Evolutionary conservation across 208 protist genomes (phyloP).

Genomic region (Trypanosoma cruzi): DNA sequence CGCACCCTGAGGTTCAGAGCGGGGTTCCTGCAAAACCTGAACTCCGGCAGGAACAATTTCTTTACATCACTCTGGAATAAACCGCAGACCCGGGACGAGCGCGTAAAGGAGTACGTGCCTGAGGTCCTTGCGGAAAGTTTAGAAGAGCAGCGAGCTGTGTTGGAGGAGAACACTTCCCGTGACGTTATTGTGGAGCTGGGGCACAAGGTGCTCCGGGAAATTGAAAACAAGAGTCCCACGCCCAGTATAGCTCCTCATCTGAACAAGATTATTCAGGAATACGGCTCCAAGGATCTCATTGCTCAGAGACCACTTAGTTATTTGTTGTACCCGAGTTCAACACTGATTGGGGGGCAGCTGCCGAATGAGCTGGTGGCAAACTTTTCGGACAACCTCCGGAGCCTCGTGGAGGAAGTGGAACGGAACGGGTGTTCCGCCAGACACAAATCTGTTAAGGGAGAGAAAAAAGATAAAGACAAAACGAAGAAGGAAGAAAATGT

Average conservation of each 20-base stretch:
- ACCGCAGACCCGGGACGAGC: conserved; percentile 79
- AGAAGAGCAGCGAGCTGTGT: conserved; percentile 73
- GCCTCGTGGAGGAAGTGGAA: conserved; percentile 84
- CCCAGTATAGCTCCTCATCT: conserved; percentile 84
- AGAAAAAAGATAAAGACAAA: conserved; percentile 2
- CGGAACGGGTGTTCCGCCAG: conserved; percentile 62
- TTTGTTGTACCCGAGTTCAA: conserved; percentile 76
- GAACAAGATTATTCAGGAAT: conserved; percentile 69
- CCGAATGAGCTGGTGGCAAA: conserved; percentile 69
- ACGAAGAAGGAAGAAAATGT: neutral
- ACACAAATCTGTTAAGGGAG: neutral
- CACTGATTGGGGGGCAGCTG: conserved; percentile 48
- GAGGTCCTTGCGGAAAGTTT: conserved; percentile 87
- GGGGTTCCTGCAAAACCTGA: conserved; percentile 52
- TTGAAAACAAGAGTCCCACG: conserved; percentile 91
- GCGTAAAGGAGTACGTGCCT: conserved; percentile 87
- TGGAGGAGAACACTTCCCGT: conserved; percentile 76
- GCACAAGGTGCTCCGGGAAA: conserved; percentile 71
- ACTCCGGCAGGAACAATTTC: conserved; percentile 58
- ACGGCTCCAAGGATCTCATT: conserved; percentile 79
- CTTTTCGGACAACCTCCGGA: conserved; percentile 83
- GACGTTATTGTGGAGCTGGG: conserved; percentile 85
- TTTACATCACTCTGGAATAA: conserved; percentile 88
- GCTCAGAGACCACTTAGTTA: conserved; percentile 83
- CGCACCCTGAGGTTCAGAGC: conserved; percentile 17